phyloP scores from a whole-genome alignment of 306 rosid genomes.

The Cicer arietinum region DNA sequence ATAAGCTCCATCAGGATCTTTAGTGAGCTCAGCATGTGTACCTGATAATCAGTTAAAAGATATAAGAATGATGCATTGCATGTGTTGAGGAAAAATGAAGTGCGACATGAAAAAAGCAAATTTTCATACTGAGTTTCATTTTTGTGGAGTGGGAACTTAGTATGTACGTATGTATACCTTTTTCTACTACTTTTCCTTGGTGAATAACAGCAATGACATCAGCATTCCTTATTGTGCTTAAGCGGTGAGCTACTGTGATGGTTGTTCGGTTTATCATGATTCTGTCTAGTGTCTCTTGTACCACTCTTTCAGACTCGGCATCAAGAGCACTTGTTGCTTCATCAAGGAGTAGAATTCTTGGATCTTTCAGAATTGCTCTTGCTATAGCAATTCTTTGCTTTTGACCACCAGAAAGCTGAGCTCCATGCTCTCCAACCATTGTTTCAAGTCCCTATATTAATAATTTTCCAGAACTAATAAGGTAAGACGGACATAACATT shows the following conservation, averaged over 20 bases:
- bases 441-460: slow-evolving; percentile 59
- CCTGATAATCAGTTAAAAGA: slow-evolving; percentile 60
- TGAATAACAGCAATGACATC: slow-evolving; percentile 63
- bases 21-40: slow-evolving; percentile 60
- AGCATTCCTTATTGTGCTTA: slow-evolving; percentile 66
- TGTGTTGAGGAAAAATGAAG: slow-evolving; percentile 15
- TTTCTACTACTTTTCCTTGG: slow-evolving; percentile 63
- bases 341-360: slow-evolving; percentile 68
- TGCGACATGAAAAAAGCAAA: not conserved
- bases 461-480: not conserved
- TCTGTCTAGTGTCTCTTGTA: slow-evolving; percentile 68
- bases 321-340: slow-evolving; percentile 76
- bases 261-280: slow-evolving; percentile 65
- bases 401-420: slow-evolving; percentile 78
- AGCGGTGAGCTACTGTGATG: slow-evolving; percentile 69
- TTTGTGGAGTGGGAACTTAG: too few species aligned
- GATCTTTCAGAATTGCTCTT: slow-evolving; percentile 71
- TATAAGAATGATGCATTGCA: slow-evolving; percentile 3
- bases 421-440: slow-evolving; percentile 81
- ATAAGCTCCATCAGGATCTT: slow-evolving; percentile 68
- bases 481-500: not conserved
- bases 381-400: slow-evolving; percentile 69
- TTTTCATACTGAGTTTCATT: slow-evolving; percentile 9
- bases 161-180: slow-evolving; percentile 47
- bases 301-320: slow-evolving; percentile 64